Base-by-base conservation (phyloP, 2,329 filamentous ascomycete genomes). In the Verticillium alfalfae region DNA sequence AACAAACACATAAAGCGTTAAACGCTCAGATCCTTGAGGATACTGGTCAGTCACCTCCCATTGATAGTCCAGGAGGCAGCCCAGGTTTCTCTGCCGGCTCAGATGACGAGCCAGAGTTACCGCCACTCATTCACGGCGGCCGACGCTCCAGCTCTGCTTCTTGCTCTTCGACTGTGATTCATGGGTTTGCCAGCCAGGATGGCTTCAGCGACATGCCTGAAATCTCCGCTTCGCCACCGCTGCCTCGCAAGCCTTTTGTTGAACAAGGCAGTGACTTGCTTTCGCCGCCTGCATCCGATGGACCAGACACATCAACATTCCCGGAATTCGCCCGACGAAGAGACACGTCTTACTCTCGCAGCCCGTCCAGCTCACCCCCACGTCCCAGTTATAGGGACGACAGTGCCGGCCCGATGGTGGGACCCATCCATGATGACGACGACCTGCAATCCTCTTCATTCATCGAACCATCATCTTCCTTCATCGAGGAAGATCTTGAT, bases 401-500 rank as follows among this genome's bases (percentile, higher is more conserved):
- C 2, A 62, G 60, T 22, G 79, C 79, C 45, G 77, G 77, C 64
- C 80, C 81, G n/a, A 73, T 79, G 13, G 72, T 81, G 45, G 67
- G 71, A 2, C 73, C 80, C 45, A 68, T 76, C 8, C 73, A 76
- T 5, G 75, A 78, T 49, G 72, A 78, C 22, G 76, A 77, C 9
- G 77, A 76, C 15, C 73, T 76, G 13, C 64, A 67, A 22, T 56
- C 54, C 5, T 34, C 26, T 7, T 56, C 54, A 7, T 36, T 56
- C 54, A 18, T 65, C 13, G 65, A 70, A 31, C 77, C 76, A 2
- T 77, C 74, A 41, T 74, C 77, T 36, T 80, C 79, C 0, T 79
- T 78, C 31, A 65, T 76, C 5, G 79, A 82, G 18, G 80, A 81
- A n/a, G 80, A 81, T 41, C 77, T 78, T 31, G 81, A 84, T 12